These are phyloP conservation scores for Epicoccum sorghinum DNA, from an alignment of 2,329 filamentous ascomycete genomes.

Conservation along the genomic window DNA sequence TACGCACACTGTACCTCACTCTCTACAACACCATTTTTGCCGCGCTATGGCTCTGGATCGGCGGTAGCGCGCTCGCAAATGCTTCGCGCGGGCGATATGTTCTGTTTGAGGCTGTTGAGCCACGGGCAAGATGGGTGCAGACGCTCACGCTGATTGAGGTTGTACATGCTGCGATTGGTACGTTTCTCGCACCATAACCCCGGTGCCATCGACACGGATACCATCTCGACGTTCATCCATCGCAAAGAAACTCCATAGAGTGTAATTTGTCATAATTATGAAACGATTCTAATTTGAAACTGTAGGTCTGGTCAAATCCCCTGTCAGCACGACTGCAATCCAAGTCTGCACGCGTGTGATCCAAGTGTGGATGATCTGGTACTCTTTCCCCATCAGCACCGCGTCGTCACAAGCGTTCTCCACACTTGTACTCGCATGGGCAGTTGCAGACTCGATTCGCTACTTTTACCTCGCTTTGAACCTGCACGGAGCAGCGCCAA, in stretches of 20 bases:
- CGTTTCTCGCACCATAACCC: not conserved
- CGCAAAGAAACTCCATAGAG: too few species aligned
- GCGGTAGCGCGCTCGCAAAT: slow-evolving; percentile 9
- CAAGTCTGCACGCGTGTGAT: slow-evolving; percentile 35
- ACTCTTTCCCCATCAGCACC: slow-evolving; percentile 24
- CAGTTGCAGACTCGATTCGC: slow-evolving; percentile 27
- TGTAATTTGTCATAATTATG: too few species aligned
- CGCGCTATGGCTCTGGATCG: slow-evolving; percentile 24
- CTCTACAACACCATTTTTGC: slow-evolving; percentile 30
- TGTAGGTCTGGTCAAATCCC: slow-evolving; percentile 30
- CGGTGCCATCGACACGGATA: too few species aligned
- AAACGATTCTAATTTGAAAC: not conserved
- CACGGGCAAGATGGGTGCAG: slow-evolving; percentile 27
- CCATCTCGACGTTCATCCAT: too few species aligned
- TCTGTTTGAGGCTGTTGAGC: slow-evolving; percentile 22
- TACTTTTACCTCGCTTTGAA: slow-evolving; percentile 32
- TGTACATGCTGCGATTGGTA: slow-evolving; percentile 28
- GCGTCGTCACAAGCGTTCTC: slow-evolving; percentile 25
- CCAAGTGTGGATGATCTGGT: slow-evolving; percentile 39
- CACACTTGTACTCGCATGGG: slow-evolving; percentile 30
- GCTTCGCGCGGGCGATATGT: not conserved
- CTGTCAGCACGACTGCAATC: slow-evolving; percentile 29
- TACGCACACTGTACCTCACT: slow-evolving; percentile 26
- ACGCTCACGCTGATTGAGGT: slow-evolving; percentile 30
- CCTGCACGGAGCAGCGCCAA: slow-evolving; percentile 24